These are phyloP conservation scores for Sordaria brevicollis DNA, from an alignment of 495 filamentous ascomycete species.

Conservation along the genomic window DNA sequence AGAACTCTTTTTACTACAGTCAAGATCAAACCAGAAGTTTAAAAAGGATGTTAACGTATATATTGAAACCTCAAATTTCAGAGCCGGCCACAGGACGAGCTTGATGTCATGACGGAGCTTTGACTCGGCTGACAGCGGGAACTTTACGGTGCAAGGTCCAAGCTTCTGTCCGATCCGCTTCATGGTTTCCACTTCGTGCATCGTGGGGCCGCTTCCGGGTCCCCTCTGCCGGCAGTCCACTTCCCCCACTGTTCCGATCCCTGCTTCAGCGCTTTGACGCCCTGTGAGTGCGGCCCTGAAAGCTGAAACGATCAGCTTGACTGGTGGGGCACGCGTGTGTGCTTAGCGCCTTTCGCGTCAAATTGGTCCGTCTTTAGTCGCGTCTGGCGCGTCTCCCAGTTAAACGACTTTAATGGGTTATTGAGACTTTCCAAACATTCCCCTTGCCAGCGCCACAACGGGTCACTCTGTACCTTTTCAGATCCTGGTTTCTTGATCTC, in stretches of 20 bases:
- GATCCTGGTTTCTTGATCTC: background rate
- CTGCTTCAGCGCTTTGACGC: background rate
- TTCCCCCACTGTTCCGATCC: background rate
- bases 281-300: background rate
- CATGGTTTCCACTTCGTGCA: background rate
- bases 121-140: background rate
- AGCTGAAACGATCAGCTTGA: background rate
- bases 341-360: background rate
- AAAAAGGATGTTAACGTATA: background rate
- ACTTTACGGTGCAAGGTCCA: background rate
- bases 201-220: background rate
- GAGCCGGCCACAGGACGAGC: background rate
- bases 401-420: background rate
- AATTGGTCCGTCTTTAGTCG: background rate
- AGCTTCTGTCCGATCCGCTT: background rate
- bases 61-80: background rate
- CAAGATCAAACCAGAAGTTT: no score
- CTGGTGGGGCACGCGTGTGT: background rate
- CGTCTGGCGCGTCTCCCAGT: background rate
- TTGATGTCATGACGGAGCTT: background rate
- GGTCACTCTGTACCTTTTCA: background rate
- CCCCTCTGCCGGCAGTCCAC: background rate
- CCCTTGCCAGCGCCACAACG: background rate
- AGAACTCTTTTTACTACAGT: no score
- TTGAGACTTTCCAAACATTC: background rate